Base-by-base conservation (phyloP, 2,329 filamentous ascomycete species). In the Xylariales sp. region DNA sequence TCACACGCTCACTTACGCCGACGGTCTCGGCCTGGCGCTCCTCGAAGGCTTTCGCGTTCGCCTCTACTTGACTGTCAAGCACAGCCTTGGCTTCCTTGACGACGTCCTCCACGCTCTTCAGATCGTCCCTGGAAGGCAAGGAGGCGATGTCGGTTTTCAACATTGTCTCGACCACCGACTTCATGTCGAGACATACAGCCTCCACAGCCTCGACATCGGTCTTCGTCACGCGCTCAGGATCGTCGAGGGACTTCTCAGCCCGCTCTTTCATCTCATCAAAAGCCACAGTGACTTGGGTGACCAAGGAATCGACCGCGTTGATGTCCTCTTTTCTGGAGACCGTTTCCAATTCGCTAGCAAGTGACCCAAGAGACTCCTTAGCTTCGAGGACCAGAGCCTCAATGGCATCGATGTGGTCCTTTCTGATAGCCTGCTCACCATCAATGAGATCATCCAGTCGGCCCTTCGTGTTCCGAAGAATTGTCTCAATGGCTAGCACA, bases 401-500 rank as follows among this genome's bases (percentile, higher is more conserved):
- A 3, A 91, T 70, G 1, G 75, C 70, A 48, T 84, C 78, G 19
- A 84, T 63, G 40, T 84, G 78, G 24, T 83, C 78, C 52, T 81
- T 83, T 42, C 74, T 73, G 8, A 89, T 80, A 2, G 80, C 70
- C 43, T 86, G 80, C 24, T 89, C 84, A 3, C 80, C 76, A 38
- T 90, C 78, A 37, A 95, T 77, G 15, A 80, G 61, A 45, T 95
- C 89, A 44, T 96, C 91, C 8, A 97, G 70, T 34, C 86, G 86
- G 4, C 84, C 81, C 60, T 96, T 96, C 22, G 89, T 90, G 59
- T 95, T 95, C 31, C 85, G 81, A 10, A 97, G 73, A 36, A 97
- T 81, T 0, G 86, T 94, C 62, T 96, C 91, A 44, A 97, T 90
- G 9, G 88, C 88, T 46, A 91, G 81, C 0, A 90, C 87, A 52